These are phyloP conservation scores for Decorospora gaudefroyi DNA, from an alignment of 2,329 filamentous ascomycete species.

Conservation along the genomic window DNA sequence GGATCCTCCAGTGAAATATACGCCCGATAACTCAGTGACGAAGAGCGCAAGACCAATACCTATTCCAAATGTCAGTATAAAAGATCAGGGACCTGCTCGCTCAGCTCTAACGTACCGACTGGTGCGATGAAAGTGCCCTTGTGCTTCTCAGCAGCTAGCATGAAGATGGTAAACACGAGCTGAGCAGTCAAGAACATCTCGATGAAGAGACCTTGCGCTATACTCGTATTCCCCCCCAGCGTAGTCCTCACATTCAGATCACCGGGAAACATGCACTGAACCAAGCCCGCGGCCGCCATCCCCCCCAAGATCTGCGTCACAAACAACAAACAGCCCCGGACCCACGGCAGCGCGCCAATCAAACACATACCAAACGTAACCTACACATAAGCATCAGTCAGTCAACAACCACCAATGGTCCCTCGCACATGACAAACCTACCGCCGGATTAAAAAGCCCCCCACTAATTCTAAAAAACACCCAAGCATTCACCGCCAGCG, in stretches of 20 bases:
- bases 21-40: slow-evolving; percentile 49
- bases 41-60: slow-evolving; percentile 70
- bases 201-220: slow-evolving; percentile 28
- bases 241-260: slow-evolving; percentile 25
- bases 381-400: neutral
- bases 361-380: slow-evolving; percentile 43
- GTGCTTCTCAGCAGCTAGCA: slow-evolving; percentile 64
- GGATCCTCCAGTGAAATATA: slow-evolving; percentile 51
- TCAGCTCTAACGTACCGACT: slow-evolving; percentile 50
- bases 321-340: slow-evolving; percentile 23
- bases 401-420: too few species aligned
- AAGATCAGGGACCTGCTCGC: neutral
- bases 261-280: slow-evolving; percentile 33
- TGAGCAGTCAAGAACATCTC: slow-evolving; percentile 33
- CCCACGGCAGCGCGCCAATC: slow-evolving; percentile 20
- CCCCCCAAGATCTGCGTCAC: slow-evolving; percentile 31
- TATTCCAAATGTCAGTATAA: neutral
- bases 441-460: slow-evolving; percentile 34
- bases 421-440: neutral
- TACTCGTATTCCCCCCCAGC: slow-evolving; percentile 17
- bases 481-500: slow-evolving; percentile 50
- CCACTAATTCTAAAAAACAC: slow-evolving; percentile 36
- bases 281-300: slow-evolving; percentile 33
- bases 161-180: slow-evolving; percentile 48
- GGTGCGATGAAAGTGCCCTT: slow-evolving; percentile 63